Percentiles rank a stretch among this genome's conserved stretches.
Evolutionary conservation across 306 rosid genomes (phyloP).

Genomic region (Dicorynia guianensis): DNA sequence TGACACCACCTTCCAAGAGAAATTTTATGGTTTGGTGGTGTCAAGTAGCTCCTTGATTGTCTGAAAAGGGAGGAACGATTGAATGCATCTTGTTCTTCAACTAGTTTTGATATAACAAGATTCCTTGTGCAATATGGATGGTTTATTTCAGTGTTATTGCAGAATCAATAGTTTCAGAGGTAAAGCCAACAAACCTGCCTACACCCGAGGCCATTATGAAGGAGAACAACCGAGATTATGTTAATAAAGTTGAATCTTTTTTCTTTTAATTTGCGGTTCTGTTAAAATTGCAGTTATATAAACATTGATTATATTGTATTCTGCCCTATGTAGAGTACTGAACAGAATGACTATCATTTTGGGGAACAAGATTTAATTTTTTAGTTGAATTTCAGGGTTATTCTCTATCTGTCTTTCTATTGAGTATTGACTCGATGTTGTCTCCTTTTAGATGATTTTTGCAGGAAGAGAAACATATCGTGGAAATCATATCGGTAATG

Average conservation of each 20-base stretch:
- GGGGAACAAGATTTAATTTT: conserved; percentile 7
- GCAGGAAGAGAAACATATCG: too few relatives aligned
- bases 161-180: conserved; percentile 46
- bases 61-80: conserved; percentile 33
- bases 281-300: conserved; percentile 27
- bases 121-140: conserved; percentile 60
- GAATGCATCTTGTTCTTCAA: conserved; percentile 37
- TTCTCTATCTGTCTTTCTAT: not conserved
- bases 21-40: conserved; percentile 33
- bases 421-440: too few relatives aligned
- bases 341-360: conserved; percentile 22
- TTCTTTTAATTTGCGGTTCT: conserved; percentile 26
- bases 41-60: conserved; percentile 39
- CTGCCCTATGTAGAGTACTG: conserved; percentile 24
- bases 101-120: conserved; percentile 43
- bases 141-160: conserved; percentile 25
- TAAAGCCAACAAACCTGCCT: conserved; percentile 38
- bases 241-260: not conserved
- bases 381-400: conserved; percentile 27
- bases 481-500: too few relatives aligned
- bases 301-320: conserved; percentile 29
- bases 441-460: too few relatives aligned
- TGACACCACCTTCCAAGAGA: conserved; percentile 48
- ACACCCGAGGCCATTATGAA: conserved; percentile 39
- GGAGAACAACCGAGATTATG: conserved; percentile 46